Conservation (phyloP, 805 yeast genomes). For the Wickerhamomyces canadensis region DNA sequence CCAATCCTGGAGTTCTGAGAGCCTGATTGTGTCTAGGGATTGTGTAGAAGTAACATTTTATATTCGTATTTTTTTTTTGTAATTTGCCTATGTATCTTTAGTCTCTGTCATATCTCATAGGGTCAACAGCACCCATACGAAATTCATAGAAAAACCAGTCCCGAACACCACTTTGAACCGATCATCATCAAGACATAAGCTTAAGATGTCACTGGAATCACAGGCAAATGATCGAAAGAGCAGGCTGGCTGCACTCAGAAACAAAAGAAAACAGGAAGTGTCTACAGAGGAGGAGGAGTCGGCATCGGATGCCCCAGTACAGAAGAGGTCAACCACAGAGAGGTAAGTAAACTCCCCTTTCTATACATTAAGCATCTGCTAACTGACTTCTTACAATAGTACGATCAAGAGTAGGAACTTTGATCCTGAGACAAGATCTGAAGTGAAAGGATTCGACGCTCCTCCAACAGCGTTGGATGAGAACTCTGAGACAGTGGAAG, state of each 20-base stretch:
- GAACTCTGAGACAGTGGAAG: slow-evolving; percentile 32
- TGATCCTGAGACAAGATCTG: slow-evolving; percentile 10
- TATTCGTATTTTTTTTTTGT: no score
- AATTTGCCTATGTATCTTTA: no score
- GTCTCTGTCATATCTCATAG: no score
- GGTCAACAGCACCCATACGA: no score
- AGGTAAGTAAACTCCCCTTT: neutral
- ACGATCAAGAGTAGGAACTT: slow-evolving; percentile 15
- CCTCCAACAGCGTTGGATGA: slow-evolving; percentile 24
- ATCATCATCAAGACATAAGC: no score
- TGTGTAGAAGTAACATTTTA: no score
- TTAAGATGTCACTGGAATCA: slow-evolving; percentile 18
- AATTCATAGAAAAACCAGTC: no score
- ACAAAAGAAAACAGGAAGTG: slow-evolving; percentile 12
- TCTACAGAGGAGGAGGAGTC: neutral
- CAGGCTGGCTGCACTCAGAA: slow-evolving; percentile 22
- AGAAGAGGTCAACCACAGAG: neutral
- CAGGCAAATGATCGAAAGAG: slow-evolving; percentile 27
- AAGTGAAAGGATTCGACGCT: slow-evolving; percentile 11
- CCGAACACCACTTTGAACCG: no score
- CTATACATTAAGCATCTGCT: no score
- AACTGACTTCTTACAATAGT: neutral
- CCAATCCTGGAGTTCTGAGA: no score
- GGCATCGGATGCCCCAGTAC: no score
- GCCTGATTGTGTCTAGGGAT: no score